Conservation (phyloP, 176 grass and related monocot genomes). For the Tillandsia leiboldiana region DNA sequence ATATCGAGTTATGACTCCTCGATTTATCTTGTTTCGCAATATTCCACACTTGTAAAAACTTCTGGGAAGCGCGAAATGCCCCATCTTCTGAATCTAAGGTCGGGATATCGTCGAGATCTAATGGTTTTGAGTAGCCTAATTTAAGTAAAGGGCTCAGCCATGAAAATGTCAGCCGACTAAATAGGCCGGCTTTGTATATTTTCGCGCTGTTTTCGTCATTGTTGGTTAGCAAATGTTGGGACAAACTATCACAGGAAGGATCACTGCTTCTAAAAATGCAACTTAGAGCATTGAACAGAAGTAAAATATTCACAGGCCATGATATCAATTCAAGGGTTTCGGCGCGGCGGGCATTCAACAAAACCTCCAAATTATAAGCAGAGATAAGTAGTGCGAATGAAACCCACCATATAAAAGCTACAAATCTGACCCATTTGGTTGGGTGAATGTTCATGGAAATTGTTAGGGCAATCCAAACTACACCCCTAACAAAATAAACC, state of each 20-base stretch:
- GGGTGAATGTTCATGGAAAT: conserved; percentile 44
- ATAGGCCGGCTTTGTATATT: conserved; percentile 32
- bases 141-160: conserved; percentile 73
- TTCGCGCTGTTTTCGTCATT: conserved; percentile 25
- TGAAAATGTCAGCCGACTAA: conserved; percentile 60
- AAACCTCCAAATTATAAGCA: conserved; percentile 39
- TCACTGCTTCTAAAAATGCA: conserved; percentile 7
- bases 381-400: conserved; percentile 47
- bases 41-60: conserved; percentile 44
- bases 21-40: conserved; percentile 35
- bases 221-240: conserved; percentile 33
- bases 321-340: conserved; percentile 30
- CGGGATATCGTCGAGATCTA: conserved; percentile 61
- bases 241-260: conserved; percentile 14
- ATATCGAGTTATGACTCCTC: conserved; percentile 27
- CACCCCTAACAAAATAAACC: conserved; percentile 26
- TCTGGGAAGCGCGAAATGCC: conserved; percentile 26
- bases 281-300: conserved; percentile 37
- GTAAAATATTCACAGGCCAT: conserved; percentile 50
- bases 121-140: conserved; percentile 48
- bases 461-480: conserved; percentile 41
- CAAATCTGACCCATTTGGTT: conserved; percentile 15
- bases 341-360: conserved; percentile 9
- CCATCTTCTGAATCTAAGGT: conserved; percentile 47
- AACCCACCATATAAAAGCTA: conserved; percentile 58